These are phyloP conservation scores for Wickerhamiella allomyrinae DNA, from an alignment of 805 yeast species.

Conservation along the genomic window DNA sequence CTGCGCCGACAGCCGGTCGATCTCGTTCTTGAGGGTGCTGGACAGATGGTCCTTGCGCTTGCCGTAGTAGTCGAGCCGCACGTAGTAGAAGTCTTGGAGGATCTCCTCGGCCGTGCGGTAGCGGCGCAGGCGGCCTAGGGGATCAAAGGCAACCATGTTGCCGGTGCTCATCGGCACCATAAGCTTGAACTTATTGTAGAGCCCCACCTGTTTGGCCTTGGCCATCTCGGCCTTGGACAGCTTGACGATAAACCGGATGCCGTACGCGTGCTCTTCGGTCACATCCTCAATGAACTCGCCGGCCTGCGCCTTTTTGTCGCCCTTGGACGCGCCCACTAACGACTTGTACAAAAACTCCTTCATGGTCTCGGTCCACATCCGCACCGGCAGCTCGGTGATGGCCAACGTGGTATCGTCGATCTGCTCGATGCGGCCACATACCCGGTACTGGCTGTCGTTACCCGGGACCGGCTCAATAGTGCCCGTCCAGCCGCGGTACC, in stretches of 20 bases:
- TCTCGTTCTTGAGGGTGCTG: constrained; percentile 52
- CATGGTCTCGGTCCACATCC: constrained; percentile 82
- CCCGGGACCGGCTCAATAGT: constrained; percentile 39
- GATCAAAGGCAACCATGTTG: constrained; percentile 94
- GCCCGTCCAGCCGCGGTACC: constrained; percentile 96
- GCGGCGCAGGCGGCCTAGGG: constrained; percentile 71
- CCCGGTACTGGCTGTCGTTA: constrained; percentile 50
- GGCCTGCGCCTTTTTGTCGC: constrained; percentile 20
- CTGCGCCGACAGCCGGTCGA: constrained; percentile 63
- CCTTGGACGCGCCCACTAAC: constrained; percentile 25
- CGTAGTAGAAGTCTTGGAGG: constrained; percentile 67
- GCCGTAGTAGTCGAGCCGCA: constrained; percentile 81
- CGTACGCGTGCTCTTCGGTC: constrained; percentile 74
- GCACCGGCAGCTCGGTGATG: constrained; percentile 84
- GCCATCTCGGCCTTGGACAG: constrained; percentile 70
- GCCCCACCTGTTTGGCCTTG: constrained; percentile 58
- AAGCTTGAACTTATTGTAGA: constrained; percentile 73
- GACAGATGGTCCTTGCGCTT: constrained; percentile 74
- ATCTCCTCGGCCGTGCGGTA: constrained; percentile 68
- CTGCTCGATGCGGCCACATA: constrained; percentile 71
- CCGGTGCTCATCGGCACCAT: constrained; percentile 50
- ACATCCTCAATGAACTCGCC: constrained; percentile 81
- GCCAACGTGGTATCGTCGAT: constrained; percentile 67
- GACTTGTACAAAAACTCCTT: constrained; percentile 72
- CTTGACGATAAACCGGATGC: constrained; percentile 64